Evolutionary conservation across 2,329 filamentous ascomycete genomes (phyloP).

Genomic region (Stagonosporopsis chrysanthemi): DNA sequence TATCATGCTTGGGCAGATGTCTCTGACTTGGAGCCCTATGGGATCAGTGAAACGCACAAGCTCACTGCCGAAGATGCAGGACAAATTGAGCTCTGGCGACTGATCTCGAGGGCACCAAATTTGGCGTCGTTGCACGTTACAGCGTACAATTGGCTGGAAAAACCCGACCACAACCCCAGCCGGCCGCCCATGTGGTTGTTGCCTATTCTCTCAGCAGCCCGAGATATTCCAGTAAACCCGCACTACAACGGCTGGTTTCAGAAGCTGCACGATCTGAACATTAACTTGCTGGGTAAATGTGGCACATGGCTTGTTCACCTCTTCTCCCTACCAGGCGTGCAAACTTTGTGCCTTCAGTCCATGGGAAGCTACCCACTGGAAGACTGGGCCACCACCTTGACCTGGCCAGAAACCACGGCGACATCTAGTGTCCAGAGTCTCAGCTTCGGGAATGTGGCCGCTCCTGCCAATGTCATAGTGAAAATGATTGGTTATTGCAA

Average conservation of each 20-base stretch:
- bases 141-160: not conserved
- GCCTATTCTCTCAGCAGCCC: not conserved
- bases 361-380: not conserved
- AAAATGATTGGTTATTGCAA: not conserved
- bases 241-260: not conserved
- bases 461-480: not conserved
- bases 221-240: not conserved
- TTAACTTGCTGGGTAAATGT: not conserved
- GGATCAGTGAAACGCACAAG: not conserved
- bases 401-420: not conserved
- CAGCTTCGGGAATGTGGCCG: not conserved
- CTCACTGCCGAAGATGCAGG: not conserved
- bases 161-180: not conserved
- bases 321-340: not conserved
- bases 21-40: not conserved
- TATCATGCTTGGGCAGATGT: not conserved
- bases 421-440: not conserved
- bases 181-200: not conserved
- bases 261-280: not conserved
- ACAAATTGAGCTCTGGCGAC: not conserved
- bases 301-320: not conserved
- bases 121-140: not conserved
- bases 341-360: not conserved
- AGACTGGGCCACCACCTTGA: not conserved
- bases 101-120: constrained; percentile 1